Evolutionary conservation across 73 alveolate species (phyloP), one percentile per base, ranked within the genome.

Genomic region (Stentor roeselii): DNA sequence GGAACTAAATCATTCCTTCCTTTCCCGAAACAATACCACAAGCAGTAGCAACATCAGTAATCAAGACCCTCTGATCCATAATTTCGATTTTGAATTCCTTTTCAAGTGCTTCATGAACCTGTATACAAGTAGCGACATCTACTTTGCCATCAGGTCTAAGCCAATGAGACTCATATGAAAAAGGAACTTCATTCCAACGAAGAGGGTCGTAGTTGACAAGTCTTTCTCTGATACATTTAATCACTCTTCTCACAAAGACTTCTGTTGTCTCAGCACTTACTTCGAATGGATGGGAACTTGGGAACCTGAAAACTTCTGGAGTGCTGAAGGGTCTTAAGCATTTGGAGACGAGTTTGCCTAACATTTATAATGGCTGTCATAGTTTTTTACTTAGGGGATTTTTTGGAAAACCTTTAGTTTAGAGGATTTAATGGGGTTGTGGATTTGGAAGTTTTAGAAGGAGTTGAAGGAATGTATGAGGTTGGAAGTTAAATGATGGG

Each of bases 101-200:
- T 84, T 94, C 98, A n/a, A 94, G 84, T 27, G 94, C 94, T 60
- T 94, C 98, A 77, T 94, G 98, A 58, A 94, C 85, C 31, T 91
- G 91, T 41, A 93, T 83, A 88, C 96, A 92, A 21, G 95, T 90
- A 60, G 94, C 93, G 42, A 94, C 86, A 84, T 93, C 96, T 39
- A 91, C 88, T n/a, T 39, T 83, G 39, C 92, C 97, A 60, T 78
- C 83, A 40, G 88, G 95, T 32, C 84, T 90, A 80, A 87, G 86
- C 97, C 97, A 95, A 82, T 91, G 78, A 39, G 99, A 92, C 75
- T 95, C 90, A 87, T 90, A 95, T 38, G 97, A 92, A 67, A 95
- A 86, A 31, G 95, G 96, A 14, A 94, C 96, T 32, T 93, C 95
- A 38, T 93, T 95, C 99, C 99, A 95, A 42, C 95, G 87, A 78